Evolutionary conservation across 2,329 filamentous ascomycete species (phyloP), one percentile per base, ranked within the genome.

Genomic region (Cercospora janseana): DNA sequence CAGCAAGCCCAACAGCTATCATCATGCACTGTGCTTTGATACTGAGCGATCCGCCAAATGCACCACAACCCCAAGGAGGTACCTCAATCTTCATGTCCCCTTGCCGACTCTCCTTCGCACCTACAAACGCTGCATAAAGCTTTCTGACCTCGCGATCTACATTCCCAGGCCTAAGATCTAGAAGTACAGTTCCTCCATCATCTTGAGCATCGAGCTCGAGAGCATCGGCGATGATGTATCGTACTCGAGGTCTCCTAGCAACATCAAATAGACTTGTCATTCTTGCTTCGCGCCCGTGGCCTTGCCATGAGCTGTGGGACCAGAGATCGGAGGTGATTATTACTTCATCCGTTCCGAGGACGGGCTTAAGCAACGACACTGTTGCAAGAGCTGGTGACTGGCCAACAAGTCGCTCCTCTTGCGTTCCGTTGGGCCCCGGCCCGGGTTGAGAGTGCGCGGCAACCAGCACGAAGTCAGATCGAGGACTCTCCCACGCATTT

Each of bases 1-100:
- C 49, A 15, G 49, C 52, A n/a, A 52, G 18, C 9, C 29, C 45
- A 32, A 43, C 54, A 31, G 51, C 51, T 44, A 54, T 55, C 34
- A 49, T 52, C 48, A 55, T 57, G 15, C 44, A 51, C 32, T 40
- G 44, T 28, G 41, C 29, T 21, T 55, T 54, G 35, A 47, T 23
- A n/a, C 37, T 16, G 15, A 51, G 15, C 18, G 32, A 27, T 10
- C 44, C 54, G 3, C 54, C 48, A 28, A 51, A 52, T 8, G 51
- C 43, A 5, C 43, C 48, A 16, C 54, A 52, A 13, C 46, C 51
- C 49, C 54, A 52, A 16, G 52, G 49, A 24, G 45, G 49, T 20
- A 55, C 44, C 40, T 52, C 31, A 12, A 52, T 41, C 21, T 18
- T 45, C 31, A 49, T 27, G 7, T 27, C n/a, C 10, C 34, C 37